These are phyloP conservation scores for Arthrobotrys conoides DNA, from an alignment of 2,329 filamentous ascomycete genomes.

Conservation along the genomic window DNA sequence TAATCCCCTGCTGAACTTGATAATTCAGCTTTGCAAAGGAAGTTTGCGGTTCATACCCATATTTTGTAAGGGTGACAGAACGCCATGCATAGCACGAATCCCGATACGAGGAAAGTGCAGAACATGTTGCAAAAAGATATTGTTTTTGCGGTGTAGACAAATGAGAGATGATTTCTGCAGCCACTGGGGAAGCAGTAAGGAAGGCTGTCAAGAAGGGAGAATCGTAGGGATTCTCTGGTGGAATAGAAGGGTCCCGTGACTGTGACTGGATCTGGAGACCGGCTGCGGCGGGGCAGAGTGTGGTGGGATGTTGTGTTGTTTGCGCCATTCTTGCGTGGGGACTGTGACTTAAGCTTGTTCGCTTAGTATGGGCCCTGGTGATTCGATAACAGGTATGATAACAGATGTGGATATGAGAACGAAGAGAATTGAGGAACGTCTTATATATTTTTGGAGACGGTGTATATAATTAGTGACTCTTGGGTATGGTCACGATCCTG, in stretches of 20 bases:
- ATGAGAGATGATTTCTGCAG: conserved; percentile 55
- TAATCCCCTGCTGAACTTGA: conserved; percentile 42
- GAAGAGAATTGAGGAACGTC: conserved; percentile 7
- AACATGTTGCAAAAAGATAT: conserved; percentile 51
- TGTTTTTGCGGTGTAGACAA: conserved; percentile 52
- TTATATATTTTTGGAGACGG: conserved; percentile 19
- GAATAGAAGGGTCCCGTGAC: conserved; percentile 38
- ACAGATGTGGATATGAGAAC: background rate
- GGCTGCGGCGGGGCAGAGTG: conserved; percentile 2
- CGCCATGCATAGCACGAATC: conserved; percentile 59
- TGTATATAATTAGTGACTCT: background rate
- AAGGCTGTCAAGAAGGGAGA: conserved; percentile 53
- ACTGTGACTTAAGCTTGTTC: conserved; percentile 18
- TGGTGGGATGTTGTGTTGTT: conserved; percentile 44
- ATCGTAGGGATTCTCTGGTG: conserved; percentile 22
- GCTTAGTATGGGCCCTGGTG: conserved; percentile 29
- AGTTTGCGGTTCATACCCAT: conserved; percentile 47
- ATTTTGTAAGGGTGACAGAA: conserved; percentile 44
- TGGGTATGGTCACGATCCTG: conserved; percentile 15
- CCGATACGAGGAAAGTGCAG: conserved; percentile 38
- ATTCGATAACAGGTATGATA: conserved; percentile 3
- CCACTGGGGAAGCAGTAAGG: conserved; percentile 43
- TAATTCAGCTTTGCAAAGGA: conserved; percentile 45
- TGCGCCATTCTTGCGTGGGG: conserved; percentile 59
- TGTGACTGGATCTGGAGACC: too few relatives aligned